Conservation (phyloP, 1,284 basidiomycete genomes). For the Trichosporon sp. region DNA sequence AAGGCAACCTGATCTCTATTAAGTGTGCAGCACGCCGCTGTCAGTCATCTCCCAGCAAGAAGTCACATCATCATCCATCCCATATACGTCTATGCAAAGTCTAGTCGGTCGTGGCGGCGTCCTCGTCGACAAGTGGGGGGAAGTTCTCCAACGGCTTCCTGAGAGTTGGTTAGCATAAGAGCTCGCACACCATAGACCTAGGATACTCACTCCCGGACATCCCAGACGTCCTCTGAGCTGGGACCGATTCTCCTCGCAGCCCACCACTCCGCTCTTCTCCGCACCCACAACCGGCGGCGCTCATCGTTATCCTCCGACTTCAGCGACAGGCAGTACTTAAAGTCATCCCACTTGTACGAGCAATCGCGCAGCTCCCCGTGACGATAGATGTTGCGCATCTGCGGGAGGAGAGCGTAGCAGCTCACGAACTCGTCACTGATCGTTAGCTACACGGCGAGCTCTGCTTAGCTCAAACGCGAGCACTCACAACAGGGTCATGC, state of each 20-base stretch:
- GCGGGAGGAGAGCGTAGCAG: conserved; percentile 78
- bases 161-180: neutral
- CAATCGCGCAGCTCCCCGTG: conserved; percentile 79
- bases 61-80: neutral
- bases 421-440: conserved; percentile 69
- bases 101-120: conserved; percentile 1
- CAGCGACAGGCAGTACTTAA: conserved; percentile 90
- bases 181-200: neutral
- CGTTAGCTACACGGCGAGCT: neutral
- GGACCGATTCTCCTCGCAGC: conserved; percentile 70
- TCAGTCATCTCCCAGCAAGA: no score
- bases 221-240: conserved; percentile 94
- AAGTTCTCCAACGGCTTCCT: conserved; percentile 50
- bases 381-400: conserved; percentile 83
- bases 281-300: conserved; percentile 79
- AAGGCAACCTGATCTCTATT: no score
- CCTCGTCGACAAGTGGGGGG: conserved; percentile 47
- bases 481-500: conserved; percentile 68
- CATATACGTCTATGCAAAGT: neutral
- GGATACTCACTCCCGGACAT: conserved; percentile 69
- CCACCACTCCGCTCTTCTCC: conserved; percentile 87
- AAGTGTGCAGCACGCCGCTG: no score
- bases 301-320: conserved; percentile 77
- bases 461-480: neutral
- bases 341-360: conserved; percentile 78